Conservation (phyloP, 2,329 filamentous ascomycete species). For the Cytospora mali region DNA sequence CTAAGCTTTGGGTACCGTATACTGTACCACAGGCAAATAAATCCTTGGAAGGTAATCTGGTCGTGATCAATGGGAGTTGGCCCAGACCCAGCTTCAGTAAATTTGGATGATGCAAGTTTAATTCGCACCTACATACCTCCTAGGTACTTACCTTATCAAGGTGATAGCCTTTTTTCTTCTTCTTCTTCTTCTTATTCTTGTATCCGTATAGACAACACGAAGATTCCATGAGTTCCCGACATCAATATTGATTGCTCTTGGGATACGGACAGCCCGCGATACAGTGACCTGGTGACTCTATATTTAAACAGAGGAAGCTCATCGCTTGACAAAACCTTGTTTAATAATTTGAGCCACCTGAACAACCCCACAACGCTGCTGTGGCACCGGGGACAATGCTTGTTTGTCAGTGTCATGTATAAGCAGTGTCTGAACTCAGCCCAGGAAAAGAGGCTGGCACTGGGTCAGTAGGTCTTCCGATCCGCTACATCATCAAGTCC, state of each 20-base stretch:
- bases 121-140: neutral
- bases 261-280: too few species aligned
- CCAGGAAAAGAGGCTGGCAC: neutral
- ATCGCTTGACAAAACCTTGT: neutral
- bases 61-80: too few species aligned
- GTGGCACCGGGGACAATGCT: slow-evolving; percentile 17
- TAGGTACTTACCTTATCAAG: too few species aligned
- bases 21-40: too few species aligned
- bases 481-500: neutral
- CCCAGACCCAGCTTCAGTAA: neutral
- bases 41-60: neutral
- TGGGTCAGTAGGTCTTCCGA: neutral
- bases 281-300: too few species aligned
- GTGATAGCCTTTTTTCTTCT: too few species aligned
- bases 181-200: too few species aligned
- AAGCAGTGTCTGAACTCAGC: neutral
- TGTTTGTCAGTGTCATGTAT: neutral
- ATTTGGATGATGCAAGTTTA: neutral
- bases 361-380: neutral
- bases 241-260: too few species aligned
- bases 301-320: neutral
- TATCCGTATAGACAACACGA: too few species aligned
- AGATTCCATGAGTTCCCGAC: too few species aligned
- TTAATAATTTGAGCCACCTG: slow-evolving; percentile 5
- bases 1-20: neutral